Percentiles rank a stretch among this genome's conserved stretches.
Conservation (phyloP, 306 rosid species). For the Medicago ruthenica region DNA sequence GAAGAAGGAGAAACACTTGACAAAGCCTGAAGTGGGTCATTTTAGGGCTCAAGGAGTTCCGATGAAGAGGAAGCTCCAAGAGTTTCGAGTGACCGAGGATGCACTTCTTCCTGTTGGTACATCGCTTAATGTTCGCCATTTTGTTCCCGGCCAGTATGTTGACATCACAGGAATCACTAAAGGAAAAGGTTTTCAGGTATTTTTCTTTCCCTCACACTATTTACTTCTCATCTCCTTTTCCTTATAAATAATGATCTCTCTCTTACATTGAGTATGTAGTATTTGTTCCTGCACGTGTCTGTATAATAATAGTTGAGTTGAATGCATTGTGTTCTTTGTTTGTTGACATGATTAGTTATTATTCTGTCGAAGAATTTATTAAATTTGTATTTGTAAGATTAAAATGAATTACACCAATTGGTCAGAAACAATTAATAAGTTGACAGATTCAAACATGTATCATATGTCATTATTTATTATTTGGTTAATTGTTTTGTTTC, state of each 20-base stretch:
- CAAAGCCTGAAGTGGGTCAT: slow-evolving; percentile 96
- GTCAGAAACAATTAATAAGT: slow-evolving; percentile 3
- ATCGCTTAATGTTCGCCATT: slow-evolving; percentile 82
- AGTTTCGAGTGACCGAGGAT: slow-evolving; percentile 93
- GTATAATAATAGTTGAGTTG: slow-evolving; percentile 4
- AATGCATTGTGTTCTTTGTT: slow-evolving; percentile 26
- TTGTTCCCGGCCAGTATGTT: slow-evolving; percentile 95
- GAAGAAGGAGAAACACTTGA: slow-evolving; percentile 92
- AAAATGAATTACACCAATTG: neutral
- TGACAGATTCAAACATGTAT: slow-evolving; percentile 12
- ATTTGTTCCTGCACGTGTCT: neutral
- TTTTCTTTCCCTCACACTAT: slow-evolving; percentile 20
- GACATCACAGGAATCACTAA: slow-evolving; percentile 83
- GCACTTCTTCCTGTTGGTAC: slow-evolving; percentile 97
- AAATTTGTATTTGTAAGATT: neutral
- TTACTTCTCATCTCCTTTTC: neutral
- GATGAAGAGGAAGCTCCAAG: slow-evolving; percentile 81
- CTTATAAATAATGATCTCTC: neutral
- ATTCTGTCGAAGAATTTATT: neutral
- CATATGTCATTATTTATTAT: neutral
- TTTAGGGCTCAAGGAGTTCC: slow-evolving; percentile 98
- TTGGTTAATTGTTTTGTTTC: neutral
- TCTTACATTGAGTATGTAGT: neutral
- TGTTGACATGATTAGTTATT: slow-evolving; percentile 9
- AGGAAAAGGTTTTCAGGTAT: slow-evolving; percentile 98